Conservation (phyloP, 2,329 filamentous ascomycete genomes). For the Exophiala alcalophila region DNA sequence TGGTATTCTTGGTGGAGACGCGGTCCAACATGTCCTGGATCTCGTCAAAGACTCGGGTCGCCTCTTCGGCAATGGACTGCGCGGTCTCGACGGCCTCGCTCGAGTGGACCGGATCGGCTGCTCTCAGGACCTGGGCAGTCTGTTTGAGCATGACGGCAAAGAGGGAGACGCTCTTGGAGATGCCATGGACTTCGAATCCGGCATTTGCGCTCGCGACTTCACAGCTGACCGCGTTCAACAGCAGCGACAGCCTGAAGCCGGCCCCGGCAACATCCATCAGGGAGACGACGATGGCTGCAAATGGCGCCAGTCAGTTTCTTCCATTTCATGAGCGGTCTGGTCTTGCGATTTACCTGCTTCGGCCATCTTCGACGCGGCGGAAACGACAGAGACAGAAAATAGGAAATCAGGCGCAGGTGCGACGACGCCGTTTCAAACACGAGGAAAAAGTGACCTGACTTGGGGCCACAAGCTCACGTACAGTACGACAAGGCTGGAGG, state of each 20-base stretch:
- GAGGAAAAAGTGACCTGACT: not conserved
- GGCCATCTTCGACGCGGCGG: constrained; percentile 16
- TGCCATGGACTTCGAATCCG: constrained; percentile 42
- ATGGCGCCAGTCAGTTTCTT: constrained; percentile 7
- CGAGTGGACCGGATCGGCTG: constrained; percentile 34
- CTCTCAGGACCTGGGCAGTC: constrained; percentile 36
- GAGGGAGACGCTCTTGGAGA: constrained; percentile 42
- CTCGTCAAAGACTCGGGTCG: constrained; percentile 41
- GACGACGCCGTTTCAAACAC: too few species aligned
- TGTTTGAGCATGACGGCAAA: constrained; percentile 43
- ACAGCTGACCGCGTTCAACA: constrained; percentile 43
- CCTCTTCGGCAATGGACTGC: constrained; percentile 40
- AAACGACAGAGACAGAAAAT: not conserved
- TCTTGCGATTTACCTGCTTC: constrained; percentile 18
- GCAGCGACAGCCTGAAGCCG: constrained; percentile 41
- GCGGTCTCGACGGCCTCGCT: constrained; percentile 37
- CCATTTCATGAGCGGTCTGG: too few species aligned
- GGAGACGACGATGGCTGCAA: constrained; percentile 29
- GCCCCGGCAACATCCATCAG: constrained; percentile 33
- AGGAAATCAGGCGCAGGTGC: not conserved
- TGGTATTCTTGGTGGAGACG: constrained; percentile 31
- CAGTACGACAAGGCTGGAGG: too few species aligned
- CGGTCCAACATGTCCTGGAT: constrained; percentile 43
- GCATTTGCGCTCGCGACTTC: constrained; percentile 41
- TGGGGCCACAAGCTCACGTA: too few species aligned